Evolutionary conservation across 2,329 filamentous ascomycete genomes (phyloP).

Genomic region (Claviceps maximensis): DNA sequence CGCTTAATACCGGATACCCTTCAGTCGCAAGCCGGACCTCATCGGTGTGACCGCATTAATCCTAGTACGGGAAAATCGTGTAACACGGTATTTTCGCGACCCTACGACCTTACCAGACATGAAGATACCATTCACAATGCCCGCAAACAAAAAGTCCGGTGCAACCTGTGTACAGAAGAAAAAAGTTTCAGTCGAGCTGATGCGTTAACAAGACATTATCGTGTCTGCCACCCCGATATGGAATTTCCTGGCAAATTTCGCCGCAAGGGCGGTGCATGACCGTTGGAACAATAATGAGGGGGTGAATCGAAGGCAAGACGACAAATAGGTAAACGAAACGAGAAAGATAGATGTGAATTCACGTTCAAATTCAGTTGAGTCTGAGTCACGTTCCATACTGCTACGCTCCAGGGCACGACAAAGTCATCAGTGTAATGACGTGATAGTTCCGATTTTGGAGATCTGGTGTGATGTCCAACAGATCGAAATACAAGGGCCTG

Average conservation of each 20-base stretch:
- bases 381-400: not conserved
- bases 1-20: constrained; percentile 41
- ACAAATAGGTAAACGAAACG: not conserved
- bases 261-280: constrained; percentile 13
- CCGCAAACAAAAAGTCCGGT: constrained; percentile 87
- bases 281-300: not conserved
- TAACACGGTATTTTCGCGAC: constrained; percentile 85
- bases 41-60: constrained; percentile 86
- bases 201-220: constrained; percentile 85
- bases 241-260: constrained; percentile 58
- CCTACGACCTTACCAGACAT: constrained; percentile 91
- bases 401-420: not conserved
- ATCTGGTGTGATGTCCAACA: not conserved
- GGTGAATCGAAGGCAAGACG: constrained; percentile 24
- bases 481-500: not conserved
- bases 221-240: constrained; percentile 83
- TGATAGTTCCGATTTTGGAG: not conserved
- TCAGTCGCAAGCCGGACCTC: constrained; percentile 84
- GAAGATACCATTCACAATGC: constrained; percentile 97
- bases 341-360: not conserved
- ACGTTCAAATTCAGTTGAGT: not conserved
- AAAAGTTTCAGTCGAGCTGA: constrained; percentile 96
- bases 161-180: constrained; percentile 84
- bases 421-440: not conserved
- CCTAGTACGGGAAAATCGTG: constrained; percentile 91